Percentiles rank a stretch among this genome's conserved stretches.
These are phyloP conservation scores for Hypocrella siamensis DNA, from an alignment of 2,329 filamentous ascomycete species.

Conservation along the genomic window DNA sequence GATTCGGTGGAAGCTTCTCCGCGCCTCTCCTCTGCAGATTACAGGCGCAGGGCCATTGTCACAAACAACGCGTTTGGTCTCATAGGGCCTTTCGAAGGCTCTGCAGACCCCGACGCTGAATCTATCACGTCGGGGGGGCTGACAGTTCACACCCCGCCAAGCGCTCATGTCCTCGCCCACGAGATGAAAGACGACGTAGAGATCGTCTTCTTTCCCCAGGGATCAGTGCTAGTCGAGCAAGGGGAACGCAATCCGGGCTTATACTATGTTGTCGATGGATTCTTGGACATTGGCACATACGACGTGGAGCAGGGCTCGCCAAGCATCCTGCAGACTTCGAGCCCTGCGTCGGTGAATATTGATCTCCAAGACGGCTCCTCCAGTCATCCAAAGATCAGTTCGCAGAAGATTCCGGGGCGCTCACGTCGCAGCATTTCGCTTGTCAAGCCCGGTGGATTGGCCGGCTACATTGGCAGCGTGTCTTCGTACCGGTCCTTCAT, in stretches of 20 bases:
- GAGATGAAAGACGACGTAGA: constrained; percentile 88
- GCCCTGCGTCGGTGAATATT: constrained; percentile 8
- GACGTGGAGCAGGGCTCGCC: constrained; percentile 13
- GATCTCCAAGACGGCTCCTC: not conserved
- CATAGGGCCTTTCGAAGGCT: constrained; percentile 66
- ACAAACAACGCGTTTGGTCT: constrained; percentile 66
- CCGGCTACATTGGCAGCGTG: constrained; percentile 86
- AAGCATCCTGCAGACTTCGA: constrained; percentile 16
- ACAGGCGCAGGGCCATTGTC: constrained; percentile 57
- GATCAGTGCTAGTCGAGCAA: constrained; percentile 86
- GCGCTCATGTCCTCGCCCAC: constrained; percentile 49
- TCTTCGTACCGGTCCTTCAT: constrained; percentile 94
- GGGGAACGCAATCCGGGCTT: constrained; percentile 91
- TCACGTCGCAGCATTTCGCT: constrained; percentile 60
- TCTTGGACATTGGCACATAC: constrained; percentile 84
- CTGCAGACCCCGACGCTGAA: constrained; percentile 70
- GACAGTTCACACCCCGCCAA: constrained; percentile 44
- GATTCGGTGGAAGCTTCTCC: constrained; percentile 79
- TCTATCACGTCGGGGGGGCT: constrained; percentile 61
- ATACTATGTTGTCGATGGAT: constrained; percentile 96
- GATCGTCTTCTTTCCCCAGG: constrained; percentile 93
- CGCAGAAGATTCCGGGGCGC: constrained; percentile 23
- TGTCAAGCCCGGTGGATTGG: constrained; percentile 86
- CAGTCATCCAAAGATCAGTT: not conserved
- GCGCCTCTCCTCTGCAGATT: constrained; percentile 68